phyloP scores from a whole-genome alignment of 257 asterid genomes.

The Ligustrum vulgare region DNA sequence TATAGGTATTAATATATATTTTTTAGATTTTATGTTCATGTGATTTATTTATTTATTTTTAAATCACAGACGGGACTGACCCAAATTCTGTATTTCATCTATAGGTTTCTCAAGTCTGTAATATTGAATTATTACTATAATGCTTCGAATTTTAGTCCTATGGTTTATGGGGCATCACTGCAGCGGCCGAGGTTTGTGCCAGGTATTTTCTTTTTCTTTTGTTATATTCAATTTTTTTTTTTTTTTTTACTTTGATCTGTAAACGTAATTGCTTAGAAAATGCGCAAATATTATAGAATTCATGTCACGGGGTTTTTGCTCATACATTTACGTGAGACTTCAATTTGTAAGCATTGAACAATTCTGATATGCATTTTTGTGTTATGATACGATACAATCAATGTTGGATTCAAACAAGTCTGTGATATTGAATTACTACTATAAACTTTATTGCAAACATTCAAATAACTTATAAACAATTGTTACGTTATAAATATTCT shows the following conservation, averaged over 20 bases:
- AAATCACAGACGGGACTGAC: background rate
- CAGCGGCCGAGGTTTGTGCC: conserved; percentile 88
- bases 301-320: too few species aligned
- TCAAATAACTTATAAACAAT: background rate
- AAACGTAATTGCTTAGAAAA: background rate
- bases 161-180: conserved; percentile 72
- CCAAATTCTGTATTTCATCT: conserved; percentile 5
- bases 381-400: too few species aligned
- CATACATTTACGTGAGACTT: too few species aligned
- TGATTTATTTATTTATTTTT: too few species aligned
- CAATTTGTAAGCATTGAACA: too few species aligned
- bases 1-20: conserved; percentile 44
- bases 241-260: background rate
- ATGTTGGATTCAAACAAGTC: too few species aligned
- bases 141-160: conserved; percentile 58
- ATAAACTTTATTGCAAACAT: background rate
- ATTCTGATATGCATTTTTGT: too few species aligned
- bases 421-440: too few species aligned
- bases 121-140: conserved; percentile 65
- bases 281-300: too few species aligned
- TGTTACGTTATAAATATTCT: background rate
- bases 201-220: conserved; percentile 38
- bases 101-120: conserved; percentile 65
- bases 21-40: background rate
- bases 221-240: background rate